Evolutionary conservation across 768 basidiomycete genomes (phyloP), one percentile per base, ranked within the genome.

Genomic region (Suillus spraguei): DNA sequence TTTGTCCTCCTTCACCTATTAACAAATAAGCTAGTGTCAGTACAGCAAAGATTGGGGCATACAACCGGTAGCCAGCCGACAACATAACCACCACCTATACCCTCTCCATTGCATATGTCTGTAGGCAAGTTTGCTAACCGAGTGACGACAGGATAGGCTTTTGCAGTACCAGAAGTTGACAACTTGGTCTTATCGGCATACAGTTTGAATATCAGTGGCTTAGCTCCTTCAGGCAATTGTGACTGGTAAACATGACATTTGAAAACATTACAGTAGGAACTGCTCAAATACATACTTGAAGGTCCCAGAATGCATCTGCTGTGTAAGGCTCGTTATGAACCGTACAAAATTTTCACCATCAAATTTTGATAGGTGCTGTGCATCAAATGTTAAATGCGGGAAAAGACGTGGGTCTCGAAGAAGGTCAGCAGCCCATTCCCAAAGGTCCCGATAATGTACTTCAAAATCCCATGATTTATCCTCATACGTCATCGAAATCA

Each of bases 51-150:
- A 33, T 33, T 33, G 33, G 33, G 33, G 33, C 72, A 52, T 66
- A 80, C 79, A 61, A 80, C 72, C 1, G 75, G 80, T 28, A 80
- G 67, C 75, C 74, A 80, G 0, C 80, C 78, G 49, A 81, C 73
- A 33, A 80, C 66, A 9, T 68, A 66, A 4, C 75, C 75, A 32
- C 78, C 77, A 16, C 76, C 78, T 2, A 72, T 58, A 4, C 77
- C 78, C 28, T 68, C 62, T 3, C 78, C 69, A 68, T 81, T 80
- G 9, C 73, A 65, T 28, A 78, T 71, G 1, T 70, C 60, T 2
- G 65, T 62, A 8, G 75, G 74, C 5, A 81, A 63, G 63, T 78
- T 77, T 6, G 68, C 73, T 47, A 72, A 69, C 13, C 74, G 63
- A 4, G 72, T 74, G 53, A 80, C 65, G 2, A 80, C 73, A 0